Evolutionary conservation across 2,329 filamentous ascomycete genomes (phyloP).

Genomic region (Arachnopeziza araneosa): DNA sequence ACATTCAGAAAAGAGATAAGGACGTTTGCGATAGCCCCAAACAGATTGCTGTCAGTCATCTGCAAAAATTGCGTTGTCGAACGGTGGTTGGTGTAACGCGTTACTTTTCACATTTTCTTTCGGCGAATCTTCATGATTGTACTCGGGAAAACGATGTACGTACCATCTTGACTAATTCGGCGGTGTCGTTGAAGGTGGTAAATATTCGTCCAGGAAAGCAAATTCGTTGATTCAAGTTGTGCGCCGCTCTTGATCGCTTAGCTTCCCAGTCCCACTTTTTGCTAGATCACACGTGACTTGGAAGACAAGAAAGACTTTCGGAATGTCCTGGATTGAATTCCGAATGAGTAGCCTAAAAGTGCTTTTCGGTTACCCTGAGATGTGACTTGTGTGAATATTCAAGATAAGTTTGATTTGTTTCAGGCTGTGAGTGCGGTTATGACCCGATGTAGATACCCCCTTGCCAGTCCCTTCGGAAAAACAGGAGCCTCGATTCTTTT

Average conservation of each 20-base stretch:
- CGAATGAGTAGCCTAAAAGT: background rate
- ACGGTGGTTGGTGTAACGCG: background rate
- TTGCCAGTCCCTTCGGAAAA: no score
- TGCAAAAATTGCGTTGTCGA: background rate
- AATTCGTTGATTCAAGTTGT: constrained; percentile 11
- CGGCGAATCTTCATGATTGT: background rate
- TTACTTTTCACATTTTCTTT: background rate
- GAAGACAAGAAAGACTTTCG: background rate
- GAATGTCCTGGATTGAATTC: background rate
- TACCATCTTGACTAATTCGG: constrained; percentile 24
- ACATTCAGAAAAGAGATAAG: background rate
- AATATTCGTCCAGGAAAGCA: constrained; percentile 10
- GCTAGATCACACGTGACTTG: background rate
- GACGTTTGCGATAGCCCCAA: background rate
- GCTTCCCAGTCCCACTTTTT: background rate
- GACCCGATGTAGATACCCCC: no score
- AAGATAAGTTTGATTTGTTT: background rate
- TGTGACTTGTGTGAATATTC: background rate
- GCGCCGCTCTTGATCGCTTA: constrained; percentile 7
- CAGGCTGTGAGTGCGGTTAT: background rate
- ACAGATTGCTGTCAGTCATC: background rate
- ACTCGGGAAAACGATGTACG: constrained; percentile 3
- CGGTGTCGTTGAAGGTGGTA: constrained; percentile 16
- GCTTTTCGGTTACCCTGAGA: background rate
- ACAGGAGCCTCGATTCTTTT: no score